A percentile compares a stretch with the other conserved stretches of the same genome.
phyloP scores from a whole-genome alignment of 257 asterid genomes.

The Plectranthus barbatus region DNA sequence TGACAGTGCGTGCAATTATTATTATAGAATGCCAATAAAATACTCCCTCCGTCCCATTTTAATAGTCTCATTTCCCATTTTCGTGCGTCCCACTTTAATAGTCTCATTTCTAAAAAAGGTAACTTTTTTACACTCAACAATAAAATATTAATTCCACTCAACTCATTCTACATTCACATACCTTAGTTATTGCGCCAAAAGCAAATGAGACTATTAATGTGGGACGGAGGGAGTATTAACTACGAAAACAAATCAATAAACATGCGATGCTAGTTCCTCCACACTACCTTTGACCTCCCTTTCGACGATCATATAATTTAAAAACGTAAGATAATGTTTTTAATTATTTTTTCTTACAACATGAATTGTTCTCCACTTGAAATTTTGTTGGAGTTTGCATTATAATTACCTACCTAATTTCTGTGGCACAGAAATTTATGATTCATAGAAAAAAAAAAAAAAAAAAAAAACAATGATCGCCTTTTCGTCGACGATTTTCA shows the following conservation, averaged over 20 bases:
- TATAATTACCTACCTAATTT: not conserved
- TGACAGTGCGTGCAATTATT: slow-evolving; percentile 11
- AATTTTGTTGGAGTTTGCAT: not conserved
- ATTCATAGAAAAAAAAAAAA: not conserved
- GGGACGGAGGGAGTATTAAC: no score
- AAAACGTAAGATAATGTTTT: not conserved
- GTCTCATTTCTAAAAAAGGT: no score
- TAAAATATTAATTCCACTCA: no score
- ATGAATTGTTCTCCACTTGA: not conserved
- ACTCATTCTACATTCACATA: no score
- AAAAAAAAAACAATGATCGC: not conserved
- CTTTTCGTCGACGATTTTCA: not conserved
- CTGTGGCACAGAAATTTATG: not conserved
- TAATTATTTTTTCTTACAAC: not conserved
- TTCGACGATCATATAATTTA: not conserved
- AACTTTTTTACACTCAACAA: no score
- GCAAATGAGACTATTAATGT: no score
- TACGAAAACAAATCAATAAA: not conserved
- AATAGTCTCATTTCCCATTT: no score
- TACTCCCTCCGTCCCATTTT: no score
- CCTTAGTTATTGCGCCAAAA: no score
- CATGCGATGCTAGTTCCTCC: slow-evolving; percentile 18
- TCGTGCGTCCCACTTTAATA: no score
- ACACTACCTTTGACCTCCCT: slow-evolving; percentile 10
- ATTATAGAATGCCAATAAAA: not conserved